Evolutionary conservation across 768 basidiomycete species (phyloP), one percentile per base, ranked within the genome.

Genomic region (Leucocoprinus birnbaumii): DNA sequence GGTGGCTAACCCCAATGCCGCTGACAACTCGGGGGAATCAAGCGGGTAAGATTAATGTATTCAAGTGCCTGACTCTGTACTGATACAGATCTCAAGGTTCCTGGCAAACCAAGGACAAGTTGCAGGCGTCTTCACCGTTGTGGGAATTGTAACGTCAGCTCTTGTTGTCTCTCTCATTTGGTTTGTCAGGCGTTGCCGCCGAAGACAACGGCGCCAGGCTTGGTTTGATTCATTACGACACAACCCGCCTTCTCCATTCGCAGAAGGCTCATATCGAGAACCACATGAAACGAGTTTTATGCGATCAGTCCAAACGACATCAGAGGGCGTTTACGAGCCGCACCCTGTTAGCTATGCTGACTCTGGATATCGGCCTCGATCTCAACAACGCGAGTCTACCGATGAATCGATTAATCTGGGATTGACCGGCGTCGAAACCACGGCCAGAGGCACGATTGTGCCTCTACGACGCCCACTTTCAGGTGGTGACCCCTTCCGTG

Each of bases 121-220:
- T 3, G 83, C 84, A 1, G 89, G 86, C 6, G 81, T 85, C n/a
- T 91, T 92, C 66, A 75, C 87, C 6, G 83, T 76, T 10, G 77
- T 86, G 41, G 89, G 86, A 6, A 63, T 92, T 19, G 68, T 78
- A 35, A 71, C 77, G 4, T 75, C 80, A 1, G 75, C 73, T 0
- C 58, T 85, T 21, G 60, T 75, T 7, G 66, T 78, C 8, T 77
- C 76, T 8, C 58, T 77, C n/a, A 60, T 78, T 18, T 75, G 78
- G 63, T 63, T 73, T 41, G 68, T 74, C 44, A 70, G 76, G 43
- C 77, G 73, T 27, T 72, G 72, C 8, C 78, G 70, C 46, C 72
- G 74, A 40, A 68, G 65, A 38, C 66, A 63, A 22, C 72, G 68
- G 27, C 73, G 69, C 52, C 63, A 59, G 42, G 66, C 65, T 24